phyloP scores from a whole-genome alignment of 1,139 yeast species.

The Kodamaea plutei region DNA sequence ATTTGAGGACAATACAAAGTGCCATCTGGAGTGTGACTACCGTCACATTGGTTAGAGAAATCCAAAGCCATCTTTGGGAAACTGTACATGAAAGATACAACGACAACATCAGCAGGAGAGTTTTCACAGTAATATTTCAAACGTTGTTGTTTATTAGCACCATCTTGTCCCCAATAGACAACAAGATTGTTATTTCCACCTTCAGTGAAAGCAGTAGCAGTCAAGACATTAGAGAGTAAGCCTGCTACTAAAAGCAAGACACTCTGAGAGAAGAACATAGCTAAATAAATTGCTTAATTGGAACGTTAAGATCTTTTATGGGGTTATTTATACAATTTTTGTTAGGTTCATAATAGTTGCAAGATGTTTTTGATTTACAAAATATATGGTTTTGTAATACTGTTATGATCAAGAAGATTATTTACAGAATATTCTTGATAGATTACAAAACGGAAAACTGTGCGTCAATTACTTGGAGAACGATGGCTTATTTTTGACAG shows the following conservation, averaged over 20 bases:
- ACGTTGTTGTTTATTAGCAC: slow-evolving; percentile 64
- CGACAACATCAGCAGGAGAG: slow-evolving; percentile 61
- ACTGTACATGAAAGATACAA: slow-evolving; percentile 61
- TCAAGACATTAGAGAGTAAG: background rate
- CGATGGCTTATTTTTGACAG: too few species aligned
- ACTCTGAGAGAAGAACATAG: slow-evolving; percentile 4
- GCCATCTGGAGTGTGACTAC: slow-evolving; percentile 12
- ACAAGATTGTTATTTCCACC: slow-evolving; percentile 37
- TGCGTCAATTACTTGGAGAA: too few species aligned
- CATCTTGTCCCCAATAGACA: slow-evolving; percentile 86
- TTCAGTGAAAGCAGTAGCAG: slow-evolving; percentile 1
- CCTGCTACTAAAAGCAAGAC: background rate
- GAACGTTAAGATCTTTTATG: too few species aligned
- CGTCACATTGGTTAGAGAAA: slow-evolving; percentile 15
- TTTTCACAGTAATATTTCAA: slow-evolving; percentile 65
- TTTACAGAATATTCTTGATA: too few species aligned
- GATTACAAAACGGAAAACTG: too few species aligned
- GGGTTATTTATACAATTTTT: too few species aligned
- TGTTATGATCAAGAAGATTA: too few species aligned
- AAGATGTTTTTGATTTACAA: too few species aligned
- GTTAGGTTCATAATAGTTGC: too few species aligned
- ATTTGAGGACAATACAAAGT: slow-evolving; percentile 13
- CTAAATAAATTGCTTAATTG: background rate
- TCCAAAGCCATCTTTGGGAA: slow-evolving; percentile 42
- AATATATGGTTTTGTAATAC: too few species aligned